Base-by-base conservation (phyloP, 495 filamentous ascomycete species). In the Physcia stellaris region DNA sequence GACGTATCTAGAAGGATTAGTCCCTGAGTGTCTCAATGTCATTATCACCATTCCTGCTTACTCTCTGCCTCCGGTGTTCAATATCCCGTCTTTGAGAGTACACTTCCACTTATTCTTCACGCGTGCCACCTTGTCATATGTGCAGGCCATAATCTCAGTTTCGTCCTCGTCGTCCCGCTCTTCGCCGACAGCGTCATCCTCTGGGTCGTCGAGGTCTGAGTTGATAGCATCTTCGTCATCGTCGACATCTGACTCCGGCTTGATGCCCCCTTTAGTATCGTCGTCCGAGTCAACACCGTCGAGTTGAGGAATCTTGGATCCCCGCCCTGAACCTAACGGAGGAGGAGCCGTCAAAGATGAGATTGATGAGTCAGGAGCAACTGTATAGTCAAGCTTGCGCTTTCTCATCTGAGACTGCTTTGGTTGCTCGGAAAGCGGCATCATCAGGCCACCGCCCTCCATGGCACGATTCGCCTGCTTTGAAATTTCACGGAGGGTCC, bases 31-130 rank as follows among this genome's bases (percentile, higher is more conserved):
- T 5, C 22, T 9, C 22, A 33, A 20, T 1, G 20, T 32, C 43
- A 33, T 4, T 3, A 26, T 17, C 11, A 4, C 32, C 12, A 40
- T n/a, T n/a, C n/a, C n/a, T n/a, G 70, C 77, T 61, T 57, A 83
- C 73, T 99, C 90, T 58, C 79, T 87, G 45, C 80, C 79, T 47
- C 84, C 83, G 26, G 86, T 82, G 34, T 80, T 94, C 45, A 99
- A 67, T 12, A 99, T 83, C 13, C 90, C 90, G 51, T 99, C 90
- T 66, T 96, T 96, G 38, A 99, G 70, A 4, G 82, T 83, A 63
- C 90, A 99, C 77, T 99, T 99, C 90, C 90, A 99, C 79, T 96
- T 99, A 59, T 95, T 99, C 77, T 99, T 99, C 42, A 95, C 92
- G 35, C 90, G 70, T 60, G 95, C 87, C 15, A 99, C 90, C 66